Base-by-base conservation (phyloP, 139 green algal genomes). In the Diplosphaera chodatii region DNA sequence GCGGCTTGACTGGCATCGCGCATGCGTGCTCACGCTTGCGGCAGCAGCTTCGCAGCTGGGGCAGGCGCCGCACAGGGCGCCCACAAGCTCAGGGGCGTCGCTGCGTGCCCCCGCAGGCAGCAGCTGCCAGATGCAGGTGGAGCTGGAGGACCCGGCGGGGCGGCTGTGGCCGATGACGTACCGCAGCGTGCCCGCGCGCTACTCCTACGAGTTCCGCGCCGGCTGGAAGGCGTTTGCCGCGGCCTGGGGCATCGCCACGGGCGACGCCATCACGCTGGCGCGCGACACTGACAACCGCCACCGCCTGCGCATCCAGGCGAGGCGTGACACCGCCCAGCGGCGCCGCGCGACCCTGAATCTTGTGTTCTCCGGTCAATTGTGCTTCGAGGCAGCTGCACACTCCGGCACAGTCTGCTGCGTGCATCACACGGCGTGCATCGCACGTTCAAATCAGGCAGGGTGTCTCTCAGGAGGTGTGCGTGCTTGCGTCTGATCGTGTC, bases 191-290 rank as follows among this genome's bases (percentile, higher is more conserved):
- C 69, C 69, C 16, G n/a, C 63, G 30, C 69, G 69, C 31, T 74
- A 74, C 69, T 68, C 59, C 31, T 74, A 74, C 33, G 69, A 74
- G 69, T 59, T 74, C 48, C 69, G 69, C 59, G 69, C 69, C 23
- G 68, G 69, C 30, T 68, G 33, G 69, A 67, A 74, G 56, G 25
- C 55, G 1, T 68, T 74, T 63, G 69, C 69, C 4, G 59, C 69
- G 59, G 27, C 31, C 22, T 67, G 56, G 69, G 33, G 33, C 0
- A 59, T 74, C 16, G 6, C 48, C 20, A 21, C 66, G 1, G 69
- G 69, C 59, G 69, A 74, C 59, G 13, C 23, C 23, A 55, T 74
- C 28, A 34, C 27, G 23, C 69, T 74, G 56, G 28, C 48, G 5
- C 64, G 64, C 13, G 13, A 23, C 3, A 25, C 16, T 4, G 16